Evolutionary conservation across 164 flowering plant genomes (phyloP).

Genomic region (Piper longum): DNA sequence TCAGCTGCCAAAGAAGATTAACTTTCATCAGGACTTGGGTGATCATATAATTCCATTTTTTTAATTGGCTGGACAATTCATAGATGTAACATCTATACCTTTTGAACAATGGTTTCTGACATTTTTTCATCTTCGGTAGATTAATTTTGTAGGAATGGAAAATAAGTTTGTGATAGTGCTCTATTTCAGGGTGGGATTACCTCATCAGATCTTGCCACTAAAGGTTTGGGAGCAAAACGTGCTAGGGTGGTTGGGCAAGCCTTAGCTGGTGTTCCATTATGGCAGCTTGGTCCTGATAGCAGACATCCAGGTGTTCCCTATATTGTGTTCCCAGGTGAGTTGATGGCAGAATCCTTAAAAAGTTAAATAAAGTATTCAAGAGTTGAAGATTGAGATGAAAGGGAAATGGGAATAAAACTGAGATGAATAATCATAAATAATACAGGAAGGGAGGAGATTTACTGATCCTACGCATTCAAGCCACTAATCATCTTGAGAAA

Average conservation of each 20-base stretch:
- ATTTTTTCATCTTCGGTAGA: neutral
- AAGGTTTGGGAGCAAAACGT: constrained; percentile 75
- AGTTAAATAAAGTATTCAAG: too few species aligned
- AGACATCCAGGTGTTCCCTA: constrained; percentile 94
- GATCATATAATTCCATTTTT: too few species aligned
- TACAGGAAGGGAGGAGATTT: too few species aligned
- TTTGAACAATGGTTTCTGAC: neutral
- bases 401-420: too few species aligned
- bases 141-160: neutral
- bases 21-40: neutral
- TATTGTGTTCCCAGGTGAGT: constrained; percentile 90
- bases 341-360: too few species aligned
- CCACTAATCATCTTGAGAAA: too few species aligned
- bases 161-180: neutral
- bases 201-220: constrained; percentile 95
- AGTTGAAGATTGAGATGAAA: too few species aligned
- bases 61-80: too few species aligned
- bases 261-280: constrained; percentile 89
- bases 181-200: constrained; percentile 84
- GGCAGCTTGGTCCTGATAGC: constrained; percentile 95
- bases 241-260: constrained; percentile 94
- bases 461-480: too few species aligned
- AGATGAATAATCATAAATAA: too few species aligned
- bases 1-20: neutral
- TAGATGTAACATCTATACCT: neutral